Evolutionary conservation across 2,329 filamentous ascomycete genomes (phyloP).

Genomic region (Neonectria hederae): DNA sequence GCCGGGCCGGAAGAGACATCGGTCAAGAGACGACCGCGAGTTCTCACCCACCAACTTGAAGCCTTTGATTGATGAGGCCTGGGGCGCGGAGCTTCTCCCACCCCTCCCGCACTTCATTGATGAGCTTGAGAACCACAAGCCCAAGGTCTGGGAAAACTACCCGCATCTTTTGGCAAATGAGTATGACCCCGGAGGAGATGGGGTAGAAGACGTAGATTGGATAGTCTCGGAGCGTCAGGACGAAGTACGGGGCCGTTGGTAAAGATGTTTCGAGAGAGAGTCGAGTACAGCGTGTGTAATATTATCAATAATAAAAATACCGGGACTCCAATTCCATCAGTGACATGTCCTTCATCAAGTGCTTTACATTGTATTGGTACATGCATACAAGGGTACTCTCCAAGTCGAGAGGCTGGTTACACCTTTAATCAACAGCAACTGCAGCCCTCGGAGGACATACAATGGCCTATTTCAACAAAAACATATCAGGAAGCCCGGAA

Average conservation of each 20-base stretch:
- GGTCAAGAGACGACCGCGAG: constrained; percentile 45
- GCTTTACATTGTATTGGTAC: constrained; percentile 46
- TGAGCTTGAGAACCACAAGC: constrained; percentile 44
- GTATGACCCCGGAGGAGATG: constrained; percentile 35
- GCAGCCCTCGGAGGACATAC: background rate
- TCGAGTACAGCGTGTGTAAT: constrained; percentile 30
- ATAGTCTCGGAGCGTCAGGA: background rate
- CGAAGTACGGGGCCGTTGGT: background rate
- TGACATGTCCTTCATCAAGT: constrained; percentile 38
- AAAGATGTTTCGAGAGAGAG: background rate
- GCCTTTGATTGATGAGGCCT: constrained; percentile 46
- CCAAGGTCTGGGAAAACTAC: constrained; percentile 45
- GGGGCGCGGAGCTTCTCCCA: constrained; percentile 47
- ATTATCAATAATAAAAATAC: constrained; percentile 37
- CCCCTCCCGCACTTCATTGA: constrained; percentile 30
- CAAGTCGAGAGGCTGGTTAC: background rate
- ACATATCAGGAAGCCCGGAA: constrained; percentile 2
- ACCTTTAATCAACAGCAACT: constrained; percentile 10
- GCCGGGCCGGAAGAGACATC: constrained; percentile 41
- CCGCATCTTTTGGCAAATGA: constrained; percentile 41
- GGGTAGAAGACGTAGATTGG: constrained; percentile 6
- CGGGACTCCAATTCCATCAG: constrained; percentile 42
- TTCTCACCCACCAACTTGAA: constrained; percentile 45
- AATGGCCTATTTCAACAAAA: background rate
- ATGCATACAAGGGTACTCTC: constrained; percentile 29